Evolutionary conservation across 495 filamentous ascomycete genomes (phyloP).

Genomic region (Hypoxylon subgilvum): DNA sequence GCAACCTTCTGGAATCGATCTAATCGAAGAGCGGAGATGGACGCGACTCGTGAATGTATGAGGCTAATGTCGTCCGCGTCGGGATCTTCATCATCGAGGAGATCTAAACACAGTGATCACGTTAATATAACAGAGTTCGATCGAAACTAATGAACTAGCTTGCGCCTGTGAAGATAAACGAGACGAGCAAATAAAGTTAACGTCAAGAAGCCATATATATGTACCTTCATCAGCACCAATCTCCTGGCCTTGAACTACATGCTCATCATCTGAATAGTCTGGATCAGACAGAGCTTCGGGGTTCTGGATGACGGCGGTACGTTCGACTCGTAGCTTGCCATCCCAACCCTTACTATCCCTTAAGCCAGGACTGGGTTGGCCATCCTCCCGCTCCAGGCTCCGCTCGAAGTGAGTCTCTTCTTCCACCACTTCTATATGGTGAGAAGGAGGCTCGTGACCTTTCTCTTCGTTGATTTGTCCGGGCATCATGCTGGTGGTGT

Average conservation of each 20-base stretch:
- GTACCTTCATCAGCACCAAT: constrained; percentile 83
- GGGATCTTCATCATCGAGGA: constrained; percentile 59
- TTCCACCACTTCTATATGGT: constrained; percentile 53
- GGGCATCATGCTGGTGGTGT: constrained; percentile 40
- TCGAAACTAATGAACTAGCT: no score
- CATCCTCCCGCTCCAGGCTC: constrained; percentile 49
- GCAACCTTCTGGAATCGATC: constrained; percentile 80
- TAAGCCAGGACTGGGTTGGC: constrained; percentile 49
- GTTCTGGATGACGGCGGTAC: constrained; percentile 67
- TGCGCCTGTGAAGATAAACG: no score
- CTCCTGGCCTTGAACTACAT: constrained; percentile 74
- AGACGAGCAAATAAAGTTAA: not conserved
- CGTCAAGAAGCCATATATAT: constrained; percentile 11
- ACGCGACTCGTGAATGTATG: constrained; percentile 81
- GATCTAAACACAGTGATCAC: constrained; percentile 48
- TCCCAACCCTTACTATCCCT: constrained; percentile 85
- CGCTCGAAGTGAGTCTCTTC: constrained; percentile 46
- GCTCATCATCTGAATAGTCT: constrained; percentile 81
- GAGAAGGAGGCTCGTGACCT: constrained; percentile 37
- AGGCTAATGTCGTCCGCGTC: constrained; percentile 83
- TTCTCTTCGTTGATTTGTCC: constrained; percentile 42
- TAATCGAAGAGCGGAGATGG: constrained; percentile 76
- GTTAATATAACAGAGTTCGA: no score
- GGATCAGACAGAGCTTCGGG: constrained; percentile 80
- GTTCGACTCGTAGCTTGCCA: constrained; percentile 81